These are phyloP conservation scores for Lipomyces yamanashiensis DNA, from an alignment of 805 yeast species.

Conservation along the genomic window DNA sequence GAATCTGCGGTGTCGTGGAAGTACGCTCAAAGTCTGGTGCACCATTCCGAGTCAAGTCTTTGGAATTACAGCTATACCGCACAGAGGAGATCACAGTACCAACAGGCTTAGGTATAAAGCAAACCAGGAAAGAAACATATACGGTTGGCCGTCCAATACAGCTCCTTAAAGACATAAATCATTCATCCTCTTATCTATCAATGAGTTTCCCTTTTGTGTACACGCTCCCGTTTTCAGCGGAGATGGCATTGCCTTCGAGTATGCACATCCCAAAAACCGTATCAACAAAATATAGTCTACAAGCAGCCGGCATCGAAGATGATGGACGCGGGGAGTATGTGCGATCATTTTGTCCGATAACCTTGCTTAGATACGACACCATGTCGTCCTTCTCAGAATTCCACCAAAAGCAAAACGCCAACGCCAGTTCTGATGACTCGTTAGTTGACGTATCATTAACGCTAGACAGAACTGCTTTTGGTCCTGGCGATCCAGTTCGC, in stretches of 20 bases:
- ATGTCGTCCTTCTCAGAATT: conserved; percentile 48
- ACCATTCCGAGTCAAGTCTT: conserved; percentile 40
- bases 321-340: neutral
- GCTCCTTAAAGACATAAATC: conserved; percentile 39
- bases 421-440: conserved; percentile 45
- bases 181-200: conserved; percentile 35
- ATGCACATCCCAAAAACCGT: conserved; percentile 36
- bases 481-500: conserved; percentile 47
- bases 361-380: conserved; percentile 47
- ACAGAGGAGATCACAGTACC: conserved; percentile 46
- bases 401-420: conserved; percentile 41
- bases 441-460: conserved; percentile 45
- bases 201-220: conserved; percentile 48
- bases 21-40: conserved; percentile 43
- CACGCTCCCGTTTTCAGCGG: conserved; percentile 43
- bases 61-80: conserved; percentile 47
- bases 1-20: conserved; percentile 49
- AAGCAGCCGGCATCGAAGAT: conserved; percentile 41
- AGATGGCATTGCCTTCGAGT: conserved; percentile 45
- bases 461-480: conserved; percentile 46
- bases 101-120: conserved; percentile 13
- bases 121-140: conserved; percentile 46
- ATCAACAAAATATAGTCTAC: conserved; percentile 44
- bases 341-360: conserved; percentile 41
- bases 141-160: conserved; percentile 44